Base-by-base conservation (phyloP, 352 stramenopile species). In the Phytophthora cajani region DNA sequence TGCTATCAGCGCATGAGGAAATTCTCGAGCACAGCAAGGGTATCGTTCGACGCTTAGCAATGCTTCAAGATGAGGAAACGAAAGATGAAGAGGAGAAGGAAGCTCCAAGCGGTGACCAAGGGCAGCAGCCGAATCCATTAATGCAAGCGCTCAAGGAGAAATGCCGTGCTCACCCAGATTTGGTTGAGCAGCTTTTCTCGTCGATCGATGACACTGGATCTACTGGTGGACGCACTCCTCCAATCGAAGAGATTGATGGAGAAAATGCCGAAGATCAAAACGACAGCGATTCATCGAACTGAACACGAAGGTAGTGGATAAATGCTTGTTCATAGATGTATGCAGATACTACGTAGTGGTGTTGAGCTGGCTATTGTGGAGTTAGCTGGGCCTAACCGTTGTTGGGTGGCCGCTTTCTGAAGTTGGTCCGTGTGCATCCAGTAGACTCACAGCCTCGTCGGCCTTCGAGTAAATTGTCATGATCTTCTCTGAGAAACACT, bases 401-500 rank as follows among this genome's bases (percentile, higher is more conserved):
- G 54, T n/a, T 65, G 54, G 53, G 36, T 57, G 64, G 12, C 63
- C 72, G 54, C 53, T 79, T 42, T 78, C 62, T 38, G 74, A 74
- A 19, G 66, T 73, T 21, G 70, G 49, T 17, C 50, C 74, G 19
- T 84, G 77, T 23, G 72, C 65, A 67, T 80, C 67, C 46, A 74
- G 46, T 2, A 80, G 62, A 56, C 66, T 69, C 44, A 82, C 74
- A 36, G 61, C 69, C 54, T 91, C 82, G 59, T 93, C 85, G 11
- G 88, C 81, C 54, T 91, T 90, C 8, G 75, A 75, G 70, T 89
- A 92, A 30, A 87, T 74, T 0, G 72, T 69, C 32, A 78, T 72
- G 16, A 91, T 58, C 53, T 88, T 90, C 36, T 93, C 82, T 9
- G 83, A 88, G 69, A 94, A 95, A 64, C 85, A 95, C 30, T 92